Percentiles rank a stretch among this genome's conserved stretches.
Conservation (phyloP, 2,329 filamentous ascomycete species). For the Colletotrichum salicis region DNA sequence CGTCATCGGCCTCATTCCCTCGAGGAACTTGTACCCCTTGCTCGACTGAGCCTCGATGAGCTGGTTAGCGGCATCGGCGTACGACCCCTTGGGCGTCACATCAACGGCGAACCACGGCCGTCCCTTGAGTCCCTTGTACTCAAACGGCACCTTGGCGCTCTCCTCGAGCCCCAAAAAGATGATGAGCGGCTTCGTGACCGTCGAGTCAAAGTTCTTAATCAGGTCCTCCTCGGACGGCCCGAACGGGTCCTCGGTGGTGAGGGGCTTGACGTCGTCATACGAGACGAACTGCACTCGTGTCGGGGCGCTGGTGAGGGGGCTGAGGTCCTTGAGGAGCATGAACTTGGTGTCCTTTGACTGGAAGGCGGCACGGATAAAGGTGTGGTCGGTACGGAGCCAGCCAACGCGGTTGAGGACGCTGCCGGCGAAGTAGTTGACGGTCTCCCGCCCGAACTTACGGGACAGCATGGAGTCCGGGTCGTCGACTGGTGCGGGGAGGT, state of each 20-base stretch:
- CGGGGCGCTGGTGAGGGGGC: conserved; percentile 68
- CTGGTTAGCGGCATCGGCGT: conserved; percentile 70
- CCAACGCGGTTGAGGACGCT: conserved; percentile 82
- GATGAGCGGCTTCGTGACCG: conserved; percentile 73
- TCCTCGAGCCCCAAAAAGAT: conserved; percentile 90
- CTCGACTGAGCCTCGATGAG: conserved; percentile 54
- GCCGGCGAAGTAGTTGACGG: conserved; percentile 86
- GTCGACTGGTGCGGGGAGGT: conserved; percentile 54
- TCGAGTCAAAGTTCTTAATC: conserved; percentile 79
- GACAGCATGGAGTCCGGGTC: conserved; percentile 74
- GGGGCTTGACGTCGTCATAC: conserved; percentile 73
- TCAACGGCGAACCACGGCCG: conserved; percentile 91
- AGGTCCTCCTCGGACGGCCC: conserved; percentile 76
- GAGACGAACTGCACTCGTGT: conserved; percentile 74
- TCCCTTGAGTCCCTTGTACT: conserved; percentile 78
- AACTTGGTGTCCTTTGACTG: conserved; percentile 75
- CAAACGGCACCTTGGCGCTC: conserved; percentile 56
- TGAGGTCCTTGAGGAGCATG: conserved; percentile 81
- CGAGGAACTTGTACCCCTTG: conserved; percentile 72
- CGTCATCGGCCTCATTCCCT: conserved; percentile 71
- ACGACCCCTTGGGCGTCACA: conserved; percentile 76
- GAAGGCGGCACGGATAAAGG: conserved; percentile 77
- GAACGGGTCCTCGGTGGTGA: conserved; percentile 81
- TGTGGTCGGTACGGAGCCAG: conserved; percentile 77
- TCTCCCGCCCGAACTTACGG: conserved; percentile 80